Evolutionary conservation across 352 stramenopile genomes (phyloP).

Genomic region (Globisporangium nunn): DNA sequence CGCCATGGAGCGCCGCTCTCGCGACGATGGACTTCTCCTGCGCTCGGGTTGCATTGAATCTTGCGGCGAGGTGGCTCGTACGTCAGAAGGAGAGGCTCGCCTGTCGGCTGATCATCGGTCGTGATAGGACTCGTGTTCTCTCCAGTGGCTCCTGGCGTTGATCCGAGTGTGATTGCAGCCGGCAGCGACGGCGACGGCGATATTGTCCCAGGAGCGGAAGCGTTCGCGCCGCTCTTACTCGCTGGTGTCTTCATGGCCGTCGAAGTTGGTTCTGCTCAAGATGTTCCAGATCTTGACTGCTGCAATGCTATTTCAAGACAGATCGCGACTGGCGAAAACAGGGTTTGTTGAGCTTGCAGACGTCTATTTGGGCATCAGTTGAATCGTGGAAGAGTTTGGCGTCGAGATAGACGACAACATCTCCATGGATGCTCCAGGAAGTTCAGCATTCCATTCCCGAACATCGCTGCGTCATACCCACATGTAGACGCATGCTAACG

Average conservation of each 20-base stretch:
- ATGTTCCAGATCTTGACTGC: too few relatives aligned
- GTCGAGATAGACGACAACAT: too few relatives aligned
- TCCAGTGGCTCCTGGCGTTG: not conserved
- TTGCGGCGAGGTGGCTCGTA: slow-evolving; percentile 18
- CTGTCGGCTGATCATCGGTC: not conserved
- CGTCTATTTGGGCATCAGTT: too few relatives aligned
- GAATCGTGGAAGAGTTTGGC: too few relatives aligned
- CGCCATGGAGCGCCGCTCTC: slow-evolving; percentile 52
- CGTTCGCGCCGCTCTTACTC: not conserved
- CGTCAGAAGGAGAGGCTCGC: not conserved
- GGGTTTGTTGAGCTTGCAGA: too few relatives aligned
- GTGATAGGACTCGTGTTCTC: not conserved
- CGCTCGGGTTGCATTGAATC: slow-evolving; percentile 51
- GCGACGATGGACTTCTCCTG: slow-evolving; percentile 54
- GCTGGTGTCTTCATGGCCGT: slow-evolving; percentile 4
- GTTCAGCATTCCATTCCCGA: too few relatives aligned
- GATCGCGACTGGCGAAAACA: too few relatives aligned
- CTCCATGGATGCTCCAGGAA: too few relatives aligned
- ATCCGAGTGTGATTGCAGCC: not conserved
- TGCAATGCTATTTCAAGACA: too few relatives aligned
- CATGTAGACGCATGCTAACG: not conserved
- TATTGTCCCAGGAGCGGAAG: not conserved
- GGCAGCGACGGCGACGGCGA: not conserved
- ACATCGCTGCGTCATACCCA: too few relatives aligned
- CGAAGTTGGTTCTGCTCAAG: too few relatives aligned